These are phyloP conservation scores for Alternaria consortialis DNA, from an alignment of 2,329 filamentous ascomycete species.

Conservation along the genomic window DNA sequence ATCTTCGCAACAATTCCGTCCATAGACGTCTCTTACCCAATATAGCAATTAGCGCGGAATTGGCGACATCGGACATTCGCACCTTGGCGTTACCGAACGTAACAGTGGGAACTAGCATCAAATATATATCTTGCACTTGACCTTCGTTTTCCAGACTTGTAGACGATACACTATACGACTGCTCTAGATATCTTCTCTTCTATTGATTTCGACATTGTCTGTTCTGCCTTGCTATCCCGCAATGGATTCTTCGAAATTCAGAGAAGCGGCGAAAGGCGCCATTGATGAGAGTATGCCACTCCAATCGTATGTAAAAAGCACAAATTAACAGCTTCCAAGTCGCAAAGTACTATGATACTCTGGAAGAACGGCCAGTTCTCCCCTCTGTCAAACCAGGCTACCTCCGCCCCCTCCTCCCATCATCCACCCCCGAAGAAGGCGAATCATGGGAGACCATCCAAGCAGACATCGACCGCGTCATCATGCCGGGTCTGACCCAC, in stretches of 20 bases:
- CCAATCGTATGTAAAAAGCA: neutral
- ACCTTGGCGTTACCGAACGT: neutral
- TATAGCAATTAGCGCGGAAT: constrained; percentile 26
- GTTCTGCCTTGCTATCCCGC: constrained; percentile 5
- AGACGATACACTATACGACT: neutral
- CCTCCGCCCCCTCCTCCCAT: constrained; percentile 79
- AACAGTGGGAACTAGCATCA: neutral
- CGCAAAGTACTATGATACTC: constrained; percentile 80
- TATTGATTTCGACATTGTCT: neutral
- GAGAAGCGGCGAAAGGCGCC: constrained; percentile 76
- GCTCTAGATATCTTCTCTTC: neutral
- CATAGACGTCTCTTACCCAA: neutral
- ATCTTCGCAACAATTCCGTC: neutral
- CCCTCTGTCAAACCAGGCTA: constrained; percentile 86
- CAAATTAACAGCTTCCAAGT: constrained; percentile 63
- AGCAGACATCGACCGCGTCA: constrained; percentile 82
- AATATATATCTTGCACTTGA: neutral
- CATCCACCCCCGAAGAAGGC: constrained; percentile 68
- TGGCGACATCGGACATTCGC: constrained; percentile 14
- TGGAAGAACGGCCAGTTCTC: constrained; percentile 75
- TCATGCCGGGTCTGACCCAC: constrained; percentile 91
- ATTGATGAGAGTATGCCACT: constrained; percentile 76
- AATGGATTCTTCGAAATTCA: constrained; percentile 81
- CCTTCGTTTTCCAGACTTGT: neutral
- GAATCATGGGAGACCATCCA: constrained; percentile 83